Evolutionary conservation across 495 filamentous ascomycete species (phyloP), one percentile per base, ranked within the genome.

Genomic region (Neurospora tetrasperma): DNA sequence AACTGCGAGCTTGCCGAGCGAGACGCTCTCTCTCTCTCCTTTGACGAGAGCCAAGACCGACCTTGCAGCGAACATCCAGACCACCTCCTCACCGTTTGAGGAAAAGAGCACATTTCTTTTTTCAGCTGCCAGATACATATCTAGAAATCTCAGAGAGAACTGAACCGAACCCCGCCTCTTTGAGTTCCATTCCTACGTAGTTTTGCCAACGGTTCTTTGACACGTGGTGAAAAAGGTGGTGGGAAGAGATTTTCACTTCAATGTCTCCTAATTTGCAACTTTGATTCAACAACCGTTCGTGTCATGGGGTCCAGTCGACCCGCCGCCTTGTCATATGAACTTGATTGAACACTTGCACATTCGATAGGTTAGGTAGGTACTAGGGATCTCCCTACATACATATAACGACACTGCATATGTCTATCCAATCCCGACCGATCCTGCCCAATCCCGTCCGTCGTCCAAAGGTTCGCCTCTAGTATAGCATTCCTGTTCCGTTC

Each of bases 131-230:
- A n/a, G 71, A 31, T 59, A 31, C 27, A 31, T 31, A 69, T 48
- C 40, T 68, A n/a, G 54, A 41, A 71, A 42, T 40, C 23, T 59
- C 42, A 35, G 73, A 71, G 42, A 71, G 42, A 70, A 31, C 27
- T 31, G 27, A 31, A 31, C 27, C 27, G 27, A 31, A 39, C 70
- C 70, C 62, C 5, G 48, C 48, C 14, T 74, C 42, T 70, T 62
- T 48, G 41, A 70, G 71, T 72, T 18, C 54, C 12, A 31, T 18
- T 6, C 54, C 31, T 35, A 5, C 43, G 40, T 39, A 54, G 39
- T 42, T 42, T 71, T 80, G 18, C 77, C 79, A 80, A 79, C 79
- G 70, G 74, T 70, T 69, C 75, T 43, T 62, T 78, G 79, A 80
- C 79, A 80, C 79, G 79, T 80, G 79, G 79, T 78, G 27, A 31